A percentile compares a stretch with the other conserved stretches of the same genome.
These are phyloP conservation scores for Prasinococcaceae sp. DNA, from an alignment of 139 green algal species.

Conservation along the genomic window DNA sequence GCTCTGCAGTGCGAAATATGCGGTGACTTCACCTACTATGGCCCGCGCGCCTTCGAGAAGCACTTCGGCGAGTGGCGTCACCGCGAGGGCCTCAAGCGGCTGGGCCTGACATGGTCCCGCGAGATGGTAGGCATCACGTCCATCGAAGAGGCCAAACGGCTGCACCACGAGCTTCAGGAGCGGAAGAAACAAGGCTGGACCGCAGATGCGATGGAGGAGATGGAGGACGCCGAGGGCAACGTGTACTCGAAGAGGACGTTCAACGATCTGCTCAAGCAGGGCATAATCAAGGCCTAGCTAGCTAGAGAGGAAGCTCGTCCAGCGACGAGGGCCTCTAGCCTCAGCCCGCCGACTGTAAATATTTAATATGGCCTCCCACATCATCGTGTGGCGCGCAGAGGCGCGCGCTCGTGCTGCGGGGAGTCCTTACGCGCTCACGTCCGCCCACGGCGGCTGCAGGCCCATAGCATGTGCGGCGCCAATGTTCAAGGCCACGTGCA, in stretches of 20 bases:
- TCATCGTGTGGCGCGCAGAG: no score
- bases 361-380: no score
- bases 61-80: conserved; percentile 93
- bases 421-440: no score
- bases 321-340: no score
- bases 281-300: no score
- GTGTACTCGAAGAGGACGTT: conserved; percentile 82
- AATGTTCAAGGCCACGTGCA: no score
- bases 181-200: conserved; percentile 46
- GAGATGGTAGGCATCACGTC: conserved; percentile 31
- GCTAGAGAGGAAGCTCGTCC: no score
- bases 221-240: conserved; percentile 53
- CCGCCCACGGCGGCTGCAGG: no score
- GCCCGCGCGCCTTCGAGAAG: conserved; percentile 83
- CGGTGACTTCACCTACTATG: conserved; percentile 81
- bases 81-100: conserved; percentile 71
- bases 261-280: conserved; percentile 69
- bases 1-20: conserved; percentile 86
- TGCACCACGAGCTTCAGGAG: conserved; percentile 62
- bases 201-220: conserved; percentile 35
- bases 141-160: no score
- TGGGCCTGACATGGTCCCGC: conserved; percentile 90
- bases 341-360: no score
- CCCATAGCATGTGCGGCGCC: no score
- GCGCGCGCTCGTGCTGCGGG: no score